These are phyloP conservation scores for Carnegiea gigantea DNA, from an alignment of 179 eudicot species.

Conservation along the genomic window DNA sequence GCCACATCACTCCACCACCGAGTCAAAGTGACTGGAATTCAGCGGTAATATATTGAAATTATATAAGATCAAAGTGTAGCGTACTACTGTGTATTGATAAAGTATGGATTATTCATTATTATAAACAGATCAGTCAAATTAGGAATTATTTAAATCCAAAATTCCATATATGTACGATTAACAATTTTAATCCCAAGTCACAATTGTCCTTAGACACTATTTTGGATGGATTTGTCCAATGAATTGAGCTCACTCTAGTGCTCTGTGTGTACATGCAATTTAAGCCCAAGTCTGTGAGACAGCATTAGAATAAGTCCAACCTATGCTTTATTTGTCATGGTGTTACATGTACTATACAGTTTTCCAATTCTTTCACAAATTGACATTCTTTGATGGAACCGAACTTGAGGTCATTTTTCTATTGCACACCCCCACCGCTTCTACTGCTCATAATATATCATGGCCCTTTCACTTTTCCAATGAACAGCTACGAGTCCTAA, in stretches of 20 bases:
- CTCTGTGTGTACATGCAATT: neutral
- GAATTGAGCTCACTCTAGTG: neutral
- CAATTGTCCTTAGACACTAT: neutral
- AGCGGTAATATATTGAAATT: too few species aligned
- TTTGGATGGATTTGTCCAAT: constrained; percentile 2
- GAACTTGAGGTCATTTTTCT: neutral
- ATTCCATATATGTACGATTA: too few species aligned
- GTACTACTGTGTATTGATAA: too few species aligned
- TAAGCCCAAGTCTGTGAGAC: neutral
- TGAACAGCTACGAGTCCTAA: neutral
- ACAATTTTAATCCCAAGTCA: neutral
- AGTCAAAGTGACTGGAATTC: too few species aligned
- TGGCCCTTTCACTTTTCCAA: neutral
- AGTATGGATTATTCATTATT: too few species aligned
- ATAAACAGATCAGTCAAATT: too few species aligned
- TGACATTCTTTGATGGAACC: too few species aligned
- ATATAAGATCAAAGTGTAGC: too few species aligned
- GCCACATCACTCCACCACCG: too few species aligned
- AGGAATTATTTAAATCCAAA: too few species aligned
- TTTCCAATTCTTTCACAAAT: too few species aligned
- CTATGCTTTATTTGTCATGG: neutral
- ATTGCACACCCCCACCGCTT: neutral
- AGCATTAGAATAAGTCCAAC: neutral
- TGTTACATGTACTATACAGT: neutral
- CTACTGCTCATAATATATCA: too few species aligned